These are phyloP conservation scores for Globisporangium canariense DNA, from an alignment of 352 stramenopile species.

Conservation along the genomic window DNA sequence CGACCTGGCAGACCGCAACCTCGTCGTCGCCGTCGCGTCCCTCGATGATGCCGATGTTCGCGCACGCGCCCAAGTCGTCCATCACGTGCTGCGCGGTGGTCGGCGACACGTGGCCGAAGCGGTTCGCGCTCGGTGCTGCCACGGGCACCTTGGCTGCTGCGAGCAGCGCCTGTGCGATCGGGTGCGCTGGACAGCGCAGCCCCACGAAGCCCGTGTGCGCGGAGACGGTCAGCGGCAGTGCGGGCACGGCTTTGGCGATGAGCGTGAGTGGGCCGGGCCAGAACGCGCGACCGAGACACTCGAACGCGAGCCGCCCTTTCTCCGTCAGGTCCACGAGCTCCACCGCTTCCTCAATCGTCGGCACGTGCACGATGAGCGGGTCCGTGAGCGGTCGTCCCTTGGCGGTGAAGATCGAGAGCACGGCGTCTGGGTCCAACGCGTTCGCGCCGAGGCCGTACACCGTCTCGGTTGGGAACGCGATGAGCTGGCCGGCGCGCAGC, in stretches of 20 bases:
- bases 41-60: conserved; percentile 87
- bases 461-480: conserved; percentile 99
- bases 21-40: conserved; percentile 29
- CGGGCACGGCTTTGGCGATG: conserved; percentile 88
- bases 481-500: conserved; percentile 72
- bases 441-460: conserved; percentile 99
- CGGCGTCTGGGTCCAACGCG: conserved; percentile 90
- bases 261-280: conserved; percentile 98
- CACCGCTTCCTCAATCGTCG: conserved; percentile 78
- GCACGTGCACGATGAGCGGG: conserved; percentile 98
- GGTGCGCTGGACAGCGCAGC: conserved; percentile 93
- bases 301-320: conserved; percentile 68
- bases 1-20: conserved; percentile 73
- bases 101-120: conserved; percentile 98
- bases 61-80: conserved; percentile 92
- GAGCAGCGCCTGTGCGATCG: conserved; percentile 90
- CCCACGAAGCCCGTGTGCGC: conserved; percentile 97
- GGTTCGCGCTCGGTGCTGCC: conserved; percentile 97
- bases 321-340: conserved; percentile 84
- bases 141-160: conserved; percentile 90
- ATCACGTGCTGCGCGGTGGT: conserved; percentile 96
- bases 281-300: conserved; percentile 86
- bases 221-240: conserved; percentile 80
- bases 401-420: conserved; percentile 95
- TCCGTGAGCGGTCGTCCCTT: conserved; percentile 96